phyloP scores from a whole-genome alignment of 331 rosid genomes.

The Prunus yedoensis region DNA sequence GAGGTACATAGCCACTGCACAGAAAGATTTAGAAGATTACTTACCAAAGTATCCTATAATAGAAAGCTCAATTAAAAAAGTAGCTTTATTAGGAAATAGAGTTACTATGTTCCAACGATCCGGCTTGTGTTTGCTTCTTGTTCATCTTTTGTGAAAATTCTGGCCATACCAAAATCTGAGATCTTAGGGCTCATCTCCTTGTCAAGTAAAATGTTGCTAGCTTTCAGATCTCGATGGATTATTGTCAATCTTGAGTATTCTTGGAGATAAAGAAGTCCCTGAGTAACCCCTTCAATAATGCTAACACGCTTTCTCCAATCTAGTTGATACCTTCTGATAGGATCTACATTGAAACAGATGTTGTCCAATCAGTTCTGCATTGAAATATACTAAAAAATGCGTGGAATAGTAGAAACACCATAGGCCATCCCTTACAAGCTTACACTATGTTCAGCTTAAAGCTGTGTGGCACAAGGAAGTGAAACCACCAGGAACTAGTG shows the following conservation, averaged over 20 bases:
- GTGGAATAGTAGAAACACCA: too few species aligned
- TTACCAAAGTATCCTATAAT: neutral
- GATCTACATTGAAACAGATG: neutral
- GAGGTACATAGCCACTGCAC: conserved; percentile 15
- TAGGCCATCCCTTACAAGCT: too few species aligned
- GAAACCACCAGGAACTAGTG: too few species aligned
- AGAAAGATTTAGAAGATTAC: neutral
- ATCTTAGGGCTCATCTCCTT: conserved; percentile 23
- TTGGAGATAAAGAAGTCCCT: conserved; percentile 28
- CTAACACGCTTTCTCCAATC: conserved; percentile 20
- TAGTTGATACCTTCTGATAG: neutral
- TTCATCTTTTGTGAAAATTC: conserved; percentile 11
- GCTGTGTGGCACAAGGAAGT: too few species aligned
- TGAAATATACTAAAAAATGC: too few species aligned
- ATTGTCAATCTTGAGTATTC: conserved; percentile 25
- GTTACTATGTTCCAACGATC: conserved; percentile 22
- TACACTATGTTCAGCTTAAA: too few species aligned
- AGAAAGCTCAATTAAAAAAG: neutral
- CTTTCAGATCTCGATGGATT: conserved; percentile 20
- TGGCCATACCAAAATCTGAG: conserved; percentile 28
- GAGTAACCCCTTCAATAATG: conserved; percentile 26
- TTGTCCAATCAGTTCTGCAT: too few species aligned
- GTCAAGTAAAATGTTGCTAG: conserved; percentile 28
- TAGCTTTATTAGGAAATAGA: neutral
- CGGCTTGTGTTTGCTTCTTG: conserved; percentile 16